A percentile compares a stretch with the other conserved stretches of the same genome.
These are phyloP conservation scores for Malassezia sp. DNA, from an alignment of 1,284 basidiomycete genomes.

Conservation along the genomic window DNA sequence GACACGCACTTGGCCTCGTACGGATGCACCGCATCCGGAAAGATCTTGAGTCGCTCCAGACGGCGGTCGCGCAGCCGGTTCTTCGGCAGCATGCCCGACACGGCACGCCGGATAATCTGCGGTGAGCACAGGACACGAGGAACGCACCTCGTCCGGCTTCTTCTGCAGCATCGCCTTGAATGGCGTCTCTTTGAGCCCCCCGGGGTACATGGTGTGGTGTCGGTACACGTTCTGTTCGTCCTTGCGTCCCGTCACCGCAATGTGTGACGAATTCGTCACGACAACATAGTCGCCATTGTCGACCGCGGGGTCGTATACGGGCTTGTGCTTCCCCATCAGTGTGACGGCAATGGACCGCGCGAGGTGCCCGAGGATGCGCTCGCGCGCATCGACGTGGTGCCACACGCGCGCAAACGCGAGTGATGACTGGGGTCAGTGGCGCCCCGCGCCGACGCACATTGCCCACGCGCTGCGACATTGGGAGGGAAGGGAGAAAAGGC, in stretches of 20 bases:
- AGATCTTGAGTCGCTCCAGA: conserved; percentile 42
- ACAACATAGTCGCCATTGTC: conserved; percentile 76
- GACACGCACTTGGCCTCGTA: conserved; percentile 31
- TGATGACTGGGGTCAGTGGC: conserved; percentile 58
- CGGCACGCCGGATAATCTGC: conserved; percentile 43
- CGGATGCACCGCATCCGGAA: conserved; percentile 35
- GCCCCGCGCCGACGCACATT: conserved; percentile 4
- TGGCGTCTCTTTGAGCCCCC: conserved; percentile 61
- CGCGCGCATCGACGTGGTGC: conserved; percentile 86
- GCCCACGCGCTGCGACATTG: conserved; percentile 18
- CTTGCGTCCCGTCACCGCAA: conserved; percentile 83
- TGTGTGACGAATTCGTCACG: conserved; percentile 74
- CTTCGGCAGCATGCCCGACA: conserved; percentile 46
- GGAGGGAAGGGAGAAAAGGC: neutral
- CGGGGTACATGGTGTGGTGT: conserved; percentile 84
- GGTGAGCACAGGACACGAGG: conserved; percentile 48
- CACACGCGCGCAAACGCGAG: conserved; percentile 85
- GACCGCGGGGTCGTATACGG: conserved; percentile 71
- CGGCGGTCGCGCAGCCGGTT: conserved; percentile 43
- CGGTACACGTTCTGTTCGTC: conserved; percentile 74
- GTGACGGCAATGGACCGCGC: conserved; percentile 85
- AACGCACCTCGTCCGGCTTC: conserved; percentile 86
- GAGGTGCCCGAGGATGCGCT: conserved; percentile 79
- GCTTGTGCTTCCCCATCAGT: conserved; percentile 98
- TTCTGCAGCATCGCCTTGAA: conserved; percentile 49